These are phyloP conservation scores for Erucastrum elatum DNA, from an alignment of 345 rosid species.

Conservation along the genomic window DNA sequence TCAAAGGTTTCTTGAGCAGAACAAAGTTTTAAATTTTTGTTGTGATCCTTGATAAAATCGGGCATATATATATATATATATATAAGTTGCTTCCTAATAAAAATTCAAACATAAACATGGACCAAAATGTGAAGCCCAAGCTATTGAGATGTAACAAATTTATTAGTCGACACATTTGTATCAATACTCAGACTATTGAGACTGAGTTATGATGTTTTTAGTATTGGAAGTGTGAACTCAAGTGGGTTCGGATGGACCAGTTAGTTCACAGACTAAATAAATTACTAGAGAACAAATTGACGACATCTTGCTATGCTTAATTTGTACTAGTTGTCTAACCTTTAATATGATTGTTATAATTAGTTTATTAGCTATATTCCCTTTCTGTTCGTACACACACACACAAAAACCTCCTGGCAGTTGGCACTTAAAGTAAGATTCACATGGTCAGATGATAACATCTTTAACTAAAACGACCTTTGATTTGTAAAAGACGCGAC, in stretches of 20 bases:
- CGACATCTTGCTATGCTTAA: constrained; percentile 19
- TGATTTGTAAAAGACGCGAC: constrained; percentile 29
- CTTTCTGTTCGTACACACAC: constrained; percentile 31
- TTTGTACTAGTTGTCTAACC: not conserved
- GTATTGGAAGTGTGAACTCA: constrained; percentile 1
- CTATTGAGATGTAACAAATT: not conserved
- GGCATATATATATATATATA: not conserved
- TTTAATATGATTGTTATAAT: not conserved
- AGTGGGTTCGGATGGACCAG: constrained; percentile 15
- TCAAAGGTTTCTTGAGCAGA: not conserved
- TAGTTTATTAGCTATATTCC: not conserved
- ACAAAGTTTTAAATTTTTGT: not conserved
- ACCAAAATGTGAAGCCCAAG: not conserved
- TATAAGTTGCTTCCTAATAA: not conserved
- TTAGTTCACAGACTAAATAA: not conserved
- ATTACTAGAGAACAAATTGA: not conserved
- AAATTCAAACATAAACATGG: not conserved
- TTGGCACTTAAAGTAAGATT: constrained; percentile 38
- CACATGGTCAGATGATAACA: constrained; percentile 58
- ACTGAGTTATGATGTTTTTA: not conserved
- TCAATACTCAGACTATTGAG: not conserved
- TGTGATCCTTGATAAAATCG: not conserved
- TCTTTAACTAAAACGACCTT: constrained; percentile 34
- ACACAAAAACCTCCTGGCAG: constrained; percentile 23
- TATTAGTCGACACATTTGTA: not conserved